Evolutionary conservation across 495 filamentous ascomycete species (phyloP).

Genomic region (Aspergillus baeticus): DNA sequence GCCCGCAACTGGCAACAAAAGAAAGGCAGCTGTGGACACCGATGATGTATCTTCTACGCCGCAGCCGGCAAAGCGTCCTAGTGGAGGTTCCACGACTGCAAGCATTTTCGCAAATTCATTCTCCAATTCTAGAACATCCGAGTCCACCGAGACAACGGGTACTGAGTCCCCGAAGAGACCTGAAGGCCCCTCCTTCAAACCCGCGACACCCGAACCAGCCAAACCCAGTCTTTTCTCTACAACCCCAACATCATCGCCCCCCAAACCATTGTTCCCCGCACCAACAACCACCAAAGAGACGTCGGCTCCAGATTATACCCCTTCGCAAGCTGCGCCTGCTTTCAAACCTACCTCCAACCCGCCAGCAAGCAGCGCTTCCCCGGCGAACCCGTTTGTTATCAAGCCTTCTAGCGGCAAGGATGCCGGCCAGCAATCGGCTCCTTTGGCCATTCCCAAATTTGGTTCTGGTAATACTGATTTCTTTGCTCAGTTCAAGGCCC

Average conservation of each 20-base stretch:
- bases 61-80: constrained; percentile 19
- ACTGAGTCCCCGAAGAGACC: constrained; percentile 6
- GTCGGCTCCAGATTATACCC: constrained; percentile 13
- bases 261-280: constrained; percentile 20
- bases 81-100: constrained; percentile 34
- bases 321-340: constrained; percentile 12
- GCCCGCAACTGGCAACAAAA: constrained; percentile 14
- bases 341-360: constrained; percentile 18
- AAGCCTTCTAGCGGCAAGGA: constrained; percentile 23
- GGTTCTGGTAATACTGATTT: constrained; percentile 30
- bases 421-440: constrained; percentile 15
- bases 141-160: constrained; percentile 12
- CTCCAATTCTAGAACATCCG: constrained; percentile 29
- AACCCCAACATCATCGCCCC: constrained; percentile 22
- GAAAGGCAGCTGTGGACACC: constrained; percentile 19
- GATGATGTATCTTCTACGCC: constrained; percentile 7
- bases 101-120: constrained; percentile 45
- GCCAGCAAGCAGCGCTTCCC: constrained; percentile 6
- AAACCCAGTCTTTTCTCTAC: constrained; percentile 21
- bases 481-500: constrained; percentile 37
- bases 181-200: constrained; percentile 11
- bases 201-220: constrained; percentile 17
- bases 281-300: constrained; percentile 13
- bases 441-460: constrained; percentile 34
- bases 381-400: constrained; percentile 25